Conservation (phyloP, 495 filamentous ascomycete species). For the Bacidia gigantensis region DNA sequence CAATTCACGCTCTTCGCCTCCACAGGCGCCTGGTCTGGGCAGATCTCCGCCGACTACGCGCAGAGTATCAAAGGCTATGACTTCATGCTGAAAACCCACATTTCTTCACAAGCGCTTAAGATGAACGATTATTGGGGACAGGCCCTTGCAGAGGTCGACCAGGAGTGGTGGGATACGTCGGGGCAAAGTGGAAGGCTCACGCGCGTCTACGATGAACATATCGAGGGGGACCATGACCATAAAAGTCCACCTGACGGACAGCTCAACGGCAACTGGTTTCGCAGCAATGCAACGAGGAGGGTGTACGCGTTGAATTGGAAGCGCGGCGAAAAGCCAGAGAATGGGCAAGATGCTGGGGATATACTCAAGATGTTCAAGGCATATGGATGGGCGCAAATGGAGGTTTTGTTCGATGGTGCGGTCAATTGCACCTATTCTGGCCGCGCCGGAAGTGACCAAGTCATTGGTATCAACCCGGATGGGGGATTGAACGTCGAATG, state of each 20-base stretch:
- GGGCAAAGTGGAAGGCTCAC: neutral
- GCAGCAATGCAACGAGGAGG: neutral
- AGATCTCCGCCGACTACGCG: neutral
- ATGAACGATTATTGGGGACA: neutral
- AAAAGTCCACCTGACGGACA: neutral
- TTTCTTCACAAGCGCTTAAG: neutral
- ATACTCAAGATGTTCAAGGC: neutral
- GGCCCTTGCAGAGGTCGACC: neutral
- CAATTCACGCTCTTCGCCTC: neutral
- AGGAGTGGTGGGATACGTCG: neutral
- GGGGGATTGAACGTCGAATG: neutral
- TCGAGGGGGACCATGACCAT: neutral
- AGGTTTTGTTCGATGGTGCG: neutral
- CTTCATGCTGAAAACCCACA: neutral
- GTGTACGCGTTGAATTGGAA: neutral
- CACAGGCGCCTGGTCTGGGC: neutral
- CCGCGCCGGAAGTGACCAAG: neutral
- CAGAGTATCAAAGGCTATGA: neutral
- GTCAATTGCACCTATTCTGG: neutral
- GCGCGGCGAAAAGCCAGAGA: neutral
- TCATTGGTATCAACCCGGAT: neutral
- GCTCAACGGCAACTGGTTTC: neutral
- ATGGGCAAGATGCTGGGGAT: neutral
- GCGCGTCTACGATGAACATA: neutral
- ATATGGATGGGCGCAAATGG: neutral